Percentiles rank a stretch among this genome's conserved stretches.
phyloP scores from a whole-genome alignment of 176 grass and related monocot genomes.

The Zea luxurians region DNA sequence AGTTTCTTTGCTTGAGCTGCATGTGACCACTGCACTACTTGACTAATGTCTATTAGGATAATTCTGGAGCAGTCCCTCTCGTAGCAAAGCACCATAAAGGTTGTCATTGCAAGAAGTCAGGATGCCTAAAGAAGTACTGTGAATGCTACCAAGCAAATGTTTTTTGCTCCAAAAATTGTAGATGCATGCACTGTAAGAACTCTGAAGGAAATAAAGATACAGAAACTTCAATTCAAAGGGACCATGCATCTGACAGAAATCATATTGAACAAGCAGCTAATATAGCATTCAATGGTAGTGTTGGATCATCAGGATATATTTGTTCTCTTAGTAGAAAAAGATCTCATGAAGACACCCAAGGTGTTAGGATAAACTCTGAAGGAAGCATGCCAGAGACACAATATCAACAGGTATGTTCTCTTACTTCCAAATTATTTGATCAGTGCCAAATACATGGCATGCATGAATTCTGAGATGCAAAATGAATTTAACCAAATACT shows the following conservation, averaged over 20 bases:
- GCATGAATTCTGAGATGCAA: constrained; percentile 13
- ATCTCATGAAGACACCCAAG: constrained; percentile 34
- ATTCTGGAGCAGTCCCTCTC: constrained; percentile 49
- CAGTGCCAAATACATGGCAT: not conserved
- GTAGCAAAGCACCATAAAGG: constrained; percentile 77
- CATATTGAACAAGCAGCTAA: constrained; percentile 55
- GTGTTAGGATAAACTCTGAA: constrained; percentile 21
- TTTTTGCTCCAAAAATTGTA: constrained; percentile 78
- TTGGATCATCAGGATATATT: constrained; percentile 46
- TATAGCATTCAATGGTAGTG: constrained; percentile 45
- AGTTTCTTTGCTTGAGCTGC: constrained; percentile 22
- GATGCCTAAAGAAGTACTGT: constrained; percentile 81
- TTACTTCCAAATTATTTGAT: constrained; percentile 11
- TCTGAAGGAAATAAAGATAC: constrained; percentile 66
- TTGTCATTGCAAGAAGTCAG: constrained; percentile 81
- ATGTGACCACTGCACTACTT: constrained; percentile 15
- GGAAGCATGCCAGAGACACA: constrained; percentile 27
- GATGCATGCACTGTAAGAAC: constrained; percentile 75
- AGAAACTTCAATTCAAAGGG: constrained; percentile 53
- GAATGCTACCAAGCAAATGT: constrained; percentile 83
- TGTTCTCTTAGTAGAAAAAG: constrained; percentile 38
- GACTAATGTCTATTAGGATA: constrained; percentile 48
- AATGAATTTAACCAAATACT: constrained; percentile 21
- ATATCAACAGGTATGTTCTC: constrained; percentile 45
- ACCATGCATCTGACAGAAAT: constrained; percentile 47